phyloP scores from a whole-genome alignment of 441 rosid species.

The Arabidopsis lyrata region DNA sequence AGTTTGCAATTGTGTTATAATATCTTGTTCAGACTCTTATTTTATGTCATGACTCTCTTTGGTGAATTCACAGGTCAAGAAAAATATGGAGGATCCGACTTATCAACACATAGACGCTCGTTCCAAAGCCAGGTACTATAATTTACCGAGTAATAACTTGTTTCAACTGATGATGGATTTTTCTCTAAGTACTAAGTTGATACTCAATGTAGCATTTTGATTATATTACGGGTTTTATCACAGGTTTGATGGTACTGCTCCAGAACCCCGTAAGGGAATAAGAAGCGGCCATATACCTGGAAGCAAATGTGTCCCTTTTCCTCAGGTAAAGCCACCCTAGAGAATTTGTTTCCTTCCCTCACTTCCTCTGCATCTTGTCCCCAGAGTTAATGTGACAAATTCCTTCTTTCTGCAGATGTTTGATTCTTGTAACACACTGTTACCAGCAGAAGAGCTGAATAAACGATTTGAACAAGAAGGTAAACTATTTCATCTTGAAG shows the following conservation, averaged over 20 bases:
- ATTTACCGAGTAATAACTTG: conserved; percentile 5
- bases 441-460: conserved; percentile 77
- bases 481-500: conserved; percentile 38
- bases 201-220: conserved; percentile 10
- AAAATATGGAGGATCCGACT: conserved; percentile 68
- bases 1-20: background rate
- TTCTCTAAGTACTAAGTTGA: background rate
- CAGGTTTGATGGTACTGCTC: conserved; percentile 88
- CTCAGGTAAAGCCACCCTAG: conserved; percentile 51
- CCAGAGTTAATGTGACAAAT: conserved; percentile 16
- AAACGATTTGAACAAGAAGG: conserved; percentile 80
- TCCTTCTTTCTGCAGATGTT: conserved; percentile 62
- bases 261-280: conserved; percentile 91
- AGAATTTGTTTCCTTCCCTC: background rate
- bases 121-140: conserved; percentile 71
- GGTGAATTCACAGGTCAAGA: conserved; percentile 63
- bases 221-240: conserved; percentile 20
- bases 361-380: background rate
- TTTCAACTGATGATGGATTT: background rate
- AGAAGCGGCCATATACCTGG: conserved; percentile 92
- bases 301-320: conserved; percentile 91
- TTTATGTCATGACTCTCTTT: background rate
- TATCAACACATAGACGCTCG: conserved; percentile 90
- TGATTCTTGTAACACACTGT: conserved; percentile 77
- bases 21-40: background rate